Evolutionary conservation across 441 rosid genomes (phyloP), one percentile per base, ranked within the genome.

Genomic region (Pelargonium myrrhifolium): DNA sequence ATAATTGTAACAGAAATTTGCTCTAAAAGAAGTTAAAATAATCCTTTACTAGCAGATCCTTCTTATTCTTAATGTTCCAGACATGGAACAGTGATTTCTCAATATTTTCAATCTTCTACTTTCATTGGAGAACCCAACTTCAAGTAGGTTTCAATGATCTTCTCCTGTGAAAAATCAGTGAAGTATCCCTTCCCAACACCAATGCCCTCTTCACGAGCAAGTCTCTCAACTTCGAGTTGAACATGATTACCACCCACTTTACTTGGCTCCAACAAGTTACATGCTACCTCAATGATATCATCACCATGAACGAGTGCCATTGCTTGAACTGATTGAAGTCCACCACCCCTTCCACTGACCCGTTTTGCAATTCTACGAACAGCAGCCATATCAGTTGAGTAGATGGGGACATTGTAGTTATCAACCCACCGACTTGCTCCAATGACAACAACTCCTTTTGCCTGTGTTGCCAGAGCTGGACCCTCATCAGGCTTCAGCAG

Each of bases 381-480:
- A 43, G 89, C 68, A 40, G 76, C 75, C 10, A 86, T 77, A 76
- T 82, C 81, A 9, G 75, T 77, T 35, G 90, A 80, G 72, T 80
- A 76, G 65, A 90, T 78, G 6, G 97, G 97, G 70, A 86, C 75
- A 40, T 87, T 93, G 77, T 85, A 87, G 86, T 89, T 90, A 69
- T 83, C 95, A 24, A 90, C 93, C 96, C 96, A 93, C 42, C 31
- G 74, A 17, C 89, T 83, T 11, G 87, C 94, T 81, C 98, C 96
- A 9, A 93, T 78, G 18, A 85, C 80, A 40, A 85, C 67, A 20
- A 86, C 85, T 8, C 93, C 97, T 73, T 83, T 85, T 40, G 83
- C 73, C 81, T 64, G 78, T 68, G 72, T 80, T 68, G 79, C 85
- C 79, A 68, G 85, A 45, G 67, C 63, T 22, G 98, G 93, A 65